phyloP scores from a whole-genome alignment of 2,329 filamentous ascomycete genomes.

The Aspergillus bombycis region DNA sequence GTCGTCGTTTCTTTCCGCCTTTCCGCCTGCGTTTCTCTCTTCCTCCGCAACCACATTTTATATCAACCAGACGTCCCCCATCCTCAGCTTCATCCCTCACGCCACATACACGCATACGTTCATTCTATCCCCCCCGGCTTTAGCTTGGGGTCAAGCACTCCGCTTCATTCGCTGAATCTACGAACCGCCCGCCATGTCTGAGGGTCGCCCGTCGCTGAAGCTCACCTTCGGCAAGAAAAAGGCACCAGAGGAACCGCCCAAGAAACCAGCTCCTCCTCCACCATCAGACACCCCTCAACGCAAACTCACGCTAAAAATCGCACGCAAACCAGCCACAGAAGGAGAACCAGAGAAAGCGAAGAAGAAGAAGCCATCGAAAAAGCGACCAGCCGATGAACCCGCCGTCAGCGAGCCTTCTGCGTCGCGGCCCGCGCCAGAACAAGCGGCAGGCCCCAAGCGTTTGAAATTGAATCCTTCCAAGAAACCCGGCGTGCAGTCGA shows the following conservation, averaged over 20 bases:
- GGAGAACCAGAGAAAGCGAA: slow-evolving; percentile 29
- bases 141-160: slow-evolving; percentile 1
- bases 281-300: slow-evolving; percentile 33
- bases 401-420: slow-evolving; percentile 29
- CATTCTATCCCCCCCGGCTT: not conserved
- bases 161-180: not conserved
- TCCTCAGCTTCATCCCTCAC: not conserved
- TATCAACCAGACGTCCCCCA: not conserved
- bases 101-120: not conserved
- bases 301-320: slow-evolving; percentile 48
- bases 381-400: slow-evolving; percentile 39
- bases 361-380: slow-evolving; percentile 44
- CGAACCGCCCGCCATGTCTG: slow-evolving; percentile 35
- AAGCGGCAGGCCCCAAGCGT: slow-evolving; percentile 39
- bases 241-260: slow-evolving; percentile 28
- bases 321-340: slow-evolving; percentile 31
- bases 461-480: slow-evolving; percentile 45
- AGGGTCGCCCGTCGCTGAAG: slow-evolving; percentile 42
- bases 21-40: slow-evolving; percentile 10
- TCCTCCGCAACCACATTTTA: not conserved
- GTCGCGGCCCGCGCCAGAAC: slow-evolving; percentile 17
- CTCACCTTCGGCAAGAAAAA: slow-evolving; percentile 47
- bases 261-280: slow-evolving; percentile 23
- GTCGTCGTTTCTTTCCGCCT: not conserved
- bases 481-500: slow-evolving; percentile 44